Evolutionary conservation across 495 filamentous ascomycete species (phyloP), one percentile per base, ranked within the genome.

Genomic region (Aspergillus funiculosus): DNA sequence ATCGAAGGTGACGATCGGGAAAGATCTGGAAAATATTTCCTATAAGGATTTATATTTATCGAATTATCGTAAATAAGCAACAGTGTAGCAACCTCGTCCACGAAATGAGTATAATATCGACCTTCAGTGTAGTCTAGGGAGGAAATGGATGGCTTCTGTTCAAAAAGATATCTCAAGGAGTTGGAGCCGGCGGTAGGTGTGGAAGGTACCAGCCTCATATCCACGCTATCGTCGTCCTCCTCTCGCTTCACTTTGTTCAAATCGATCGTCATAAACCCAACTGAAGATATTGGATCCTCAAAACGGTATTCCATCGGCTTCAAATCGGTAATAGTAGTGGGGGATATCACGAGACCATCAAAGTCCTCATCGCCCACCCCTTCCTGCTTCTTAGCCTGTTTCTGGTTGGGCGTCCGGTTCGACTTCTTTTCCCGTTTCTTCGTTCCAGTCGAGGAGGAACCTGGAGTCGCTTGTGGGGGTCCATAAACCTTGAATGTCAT

Each of bases 401-500:
- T 48, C 40, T 13, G 50, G 43, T 9, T 19, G 3, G 48, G 27
- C 4, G 9, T 31, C 1, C 52, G 15, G 2, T 13, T 37, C 11
- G 43, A 30, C 6, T 51, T 46, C 35, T 58, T 65, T 14, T 54
- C 58, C 13, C 45, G 50, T 43, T 52, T 62, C 17, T 45, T 58
- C 13, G 60, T 26, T 4, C 52, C 18, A 10, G 50, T 32, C 18
- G 56, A 21, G 8, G 51, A 24, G 5, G 57, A 20, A 42, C 57
- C 51, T 26, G 39, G 41, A 15, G 43, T 20, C 8, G 46, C 25
- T 18, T 58, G 58, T 2, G 60, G 54, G 9, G 65, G 65, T 2
- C 62, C 65, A 30, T 68, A 71, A 41, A 66, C 63, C 47, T 68
- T 71, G 46, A 68, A 68, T 11, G 66, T 70, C 68, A 68, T 67